A percentile compares a stretch with the other conserved stretches of the same genome.
phyloP scores from a whole-genome alignment of 1,139 yeast species.

The Ogataea hybrid region DNA sequence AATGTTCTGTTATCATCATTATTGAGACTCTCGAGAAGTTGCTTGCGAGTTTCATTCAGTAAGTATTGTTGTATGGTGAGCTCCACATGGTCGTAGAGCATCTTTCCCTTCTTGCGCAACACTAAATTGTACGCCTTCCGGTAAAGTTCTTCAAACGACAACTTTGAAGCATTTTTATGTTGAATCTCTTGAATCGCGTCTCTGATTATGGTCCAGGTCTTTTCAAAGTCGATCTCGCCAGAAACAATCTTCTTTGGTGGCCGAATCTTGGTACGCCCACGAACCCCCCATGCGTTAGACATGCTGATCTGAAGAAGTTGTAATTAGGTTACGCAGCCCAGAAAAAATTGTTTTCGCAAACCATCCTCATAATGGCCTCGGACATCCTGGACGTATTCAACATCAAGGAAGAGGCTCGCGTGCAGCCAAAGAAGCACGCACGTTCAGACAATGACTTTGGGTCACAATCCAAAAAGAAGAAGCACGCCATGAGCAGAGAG shows the following conservation, averaged over 20 bases:
- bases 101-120: constrained; percentile 67
- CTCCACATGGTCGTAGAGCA: constrained; percentile 63
- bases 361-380: constrained; percentile 36
- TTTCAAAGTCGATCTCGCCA: constrained; percentile 55
- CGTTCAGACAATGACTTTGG: constrained; percentile 15
- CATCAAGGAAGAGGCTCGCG: constrained; percentile 49
- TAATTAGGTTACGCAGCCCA: constrained; percentile 11
- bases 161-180: constrained; percentile 65
- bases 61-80: constrained; percentile 52
- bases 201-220: constrained; percentile 69
- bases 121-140: constrained; percentile 80
- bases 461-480: constrained; percentile 24
- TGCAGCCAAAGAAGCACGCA: constrained; percentile 28
- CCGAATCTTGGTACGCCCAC: constrained; percentile 57
- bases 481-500: constrained; percentile 85
- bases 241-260: constrained; percentile 58
- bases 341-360: constrained; percentile 8
- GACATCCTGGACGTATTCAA: constrained; percentile 81
- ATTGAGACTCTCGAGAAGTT: constrained; percentile 10
- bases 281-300: constrained; percentile 13
- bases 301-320: constrained; percentile 3
- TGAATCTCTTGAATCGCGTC: constrained; percentile 78
- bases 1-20: constrained; percentile 32
- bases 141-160: constrained; percentile 84
- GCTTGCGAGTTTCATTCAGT: constrained; percentile 25